Evolutionary conservation across 2,329 filamentous ascomycete species (phyloP), one percentile per base, ranked within the genome.

Genomic region (Cytospora chrysosperma): DNA sequence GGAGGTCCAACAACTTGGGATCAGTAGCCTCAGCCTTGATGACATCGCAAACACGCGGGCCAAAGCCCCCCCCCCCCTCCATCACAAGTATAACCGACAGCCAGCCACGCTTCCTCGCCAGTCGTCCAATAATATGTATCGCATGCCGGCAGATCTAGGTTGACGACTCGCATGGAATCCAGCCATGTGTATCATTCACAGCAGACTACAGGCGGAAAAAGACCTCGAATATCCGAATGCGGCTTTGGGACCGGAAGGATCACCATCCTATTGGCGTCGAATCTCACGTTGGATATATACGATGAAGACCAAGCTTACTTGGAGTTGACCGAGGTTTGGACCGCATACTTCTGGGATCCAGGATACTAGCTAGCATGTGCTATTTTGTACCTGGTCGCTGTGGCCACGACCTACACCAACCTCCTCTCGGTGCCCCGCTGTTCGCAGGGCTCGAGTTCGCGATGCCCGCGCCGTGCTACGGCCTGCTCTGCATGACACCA

Each of bases 11-110:
- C n/a, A 55, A 2, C 47, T 34, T 55, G 21, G 49, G 56, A n/a
- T 47, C 30, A 55, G 56, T 51, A 62, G 43, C 56, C 59, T 56
- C 56, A 65, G 59, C 60, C 63, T 63, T 60, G 60, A 65, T 17
- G 59, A 47, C 60, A 37, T 40, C 32, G 26, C 32, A 21, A 26
- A 52, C 63, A 65, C n/a, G n/a, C n/a, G n/a, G n/a, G n/a, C n/a
- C n/a, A n/a, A n/a, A n/a, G n/a, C n/a, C n/a, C 63, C 40, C 49
- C 40, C 34, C 17, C 32, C 26, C n/a, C 37, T 40, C n/a, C 43
- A 21, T 21, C 37, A 21, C 49, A 58, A 55, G 53, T 37, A 49
- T 61, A 51, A 49, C 59, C 28, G 43, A 30, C 59, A 54, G 55
- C 63, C 59, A 65, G 63, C 49, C 54, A 57, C 40, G 53, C 37